phyloP scores from a whole-genome alignment of 768 basidiomycete genomes.

The Leccinellum luteum region DNA sequence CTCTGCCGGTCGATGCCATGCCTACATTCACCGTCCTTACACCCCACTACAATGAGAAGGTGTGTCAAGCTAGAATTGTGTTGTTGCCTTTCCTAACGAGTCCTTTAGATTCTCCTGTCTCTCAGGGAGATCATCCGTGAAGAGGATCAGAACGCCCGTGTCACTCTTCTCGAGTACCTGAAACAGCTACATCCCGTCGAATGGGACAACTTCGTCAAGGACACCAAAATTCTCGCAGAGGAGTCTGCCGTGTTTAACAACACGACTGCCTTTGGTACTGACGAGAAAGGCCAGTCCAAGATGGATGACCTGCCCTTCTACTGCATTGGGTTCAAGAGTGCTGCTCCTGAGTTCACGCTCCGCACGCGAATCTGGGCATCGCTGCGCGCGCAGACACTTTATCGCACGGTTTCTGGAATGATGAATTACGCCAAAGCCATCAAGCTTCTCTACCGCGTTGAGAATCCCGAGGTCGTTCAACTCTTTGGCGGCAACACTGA shows the following conservation, averaged over 20 bases:
- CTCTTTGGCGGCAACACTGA: constrained; percentile 97
- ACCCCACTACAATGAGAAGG: constrained; percentile 98
- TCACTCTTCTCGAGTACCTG: constrained; percentile 95
- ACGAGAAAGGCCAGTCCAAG: constrained; percentile 82
- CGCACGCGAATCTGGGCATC: constrained; percentile 99
- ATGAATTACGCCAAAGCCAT: constrained; percentile 99
- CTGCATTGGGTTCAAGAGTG: constrained; percentile 98
- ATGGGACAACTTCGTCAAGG: constrained; percentile 99
- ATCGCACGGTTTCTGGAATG: constrained; percentile 98
- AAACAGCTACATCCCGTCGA: constrained; percentile 98
- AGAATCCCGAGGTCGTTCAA: constrained; percentile 99
- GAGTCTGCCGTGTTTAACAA: constrained; percentile 88
- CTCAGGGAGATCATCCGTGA: constrained; percentile 98
- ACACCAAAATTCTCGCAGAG: constrained; percentile 98
- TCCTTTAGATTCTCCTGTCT: constrained; percentile 81
- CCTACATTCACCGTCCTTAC: constrained; percentile 98
- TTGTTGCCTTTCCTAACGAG: constrained; percentile 2
- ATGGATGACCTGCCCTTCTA: constrained; percentile 95
- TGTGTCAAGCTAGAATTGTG: constrained; percentile 29
- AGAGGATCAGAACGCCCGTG: constrained; percentile 95
- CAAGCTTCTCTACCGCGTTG: constrained; percentile 98
- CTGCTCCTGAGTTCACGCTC: constrained; percentile 96
- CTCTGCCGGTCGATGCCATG: constrained; percentile 98
- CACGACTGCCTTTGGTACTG: constrained; percentile 64
- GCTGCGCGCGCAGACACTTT: constrained; percentile 95